Conservation (phyloP, 2,329 filamentous ascomycete species). For the Trichophyton verrucosum region DNA sequence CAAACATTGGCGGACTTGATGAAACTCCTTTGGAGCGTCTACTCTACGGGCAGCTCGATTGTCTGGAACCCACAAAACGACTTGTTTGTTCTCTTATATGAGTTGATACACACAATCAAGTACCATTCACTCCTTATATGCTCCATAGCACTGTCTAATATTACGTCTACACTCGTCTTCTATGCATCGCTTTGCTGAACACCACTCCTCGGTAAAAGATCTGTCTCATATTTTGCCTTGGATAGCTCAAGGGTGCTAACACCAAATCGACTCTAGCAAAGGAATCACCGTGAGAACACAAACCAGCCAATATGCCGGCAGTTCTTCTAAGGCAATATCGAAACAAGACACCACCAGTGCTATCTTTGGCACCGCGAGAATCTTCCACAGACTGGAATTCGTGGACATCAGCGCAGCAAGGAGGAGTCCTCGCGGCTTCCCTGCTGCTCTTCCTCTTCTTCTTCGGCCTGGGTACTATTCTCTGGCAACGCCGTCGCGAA, state of each 20-base stretch:
- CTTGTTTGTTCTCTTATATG: background rate
- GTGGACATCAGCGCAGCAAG: conserved; percentile 19
- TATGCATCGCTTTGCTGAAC: background rate
- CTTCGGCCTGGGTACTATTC: conserved; percentile 13
- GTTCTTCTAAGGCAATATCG: background rate
- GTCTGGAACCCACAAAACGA: background rate
- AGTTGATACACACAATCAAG: background rate
- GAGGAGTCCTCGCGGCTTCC: conserved; percentile 19
- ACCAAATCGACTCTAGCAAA: too few species aligned
- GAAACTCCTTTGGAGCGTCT: background rate
- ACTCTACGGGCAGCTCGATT: background rate
- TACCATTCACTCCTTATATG: background rate
- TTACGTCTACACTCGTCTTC: background rate
- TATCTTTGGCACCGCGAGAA: background rate
- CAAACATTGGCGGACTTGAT: background rate
- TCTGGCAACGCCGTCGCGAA: conserved; percentile 1
- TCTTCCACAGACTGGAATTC: conserved; percentile 15
- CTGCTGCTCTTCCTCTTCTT: conserved; percentile 17
- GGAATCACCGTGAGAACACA: background rate
- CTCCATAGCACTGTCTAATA: background rate
- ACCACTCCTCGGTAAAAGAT: too few species aligned
- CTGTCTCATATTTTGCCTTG: too few species aligned
- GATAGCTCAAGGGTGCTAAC: too few species aligned
- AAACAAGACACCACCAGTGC: background rate
- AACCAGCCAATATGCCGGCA: background rate